Conservation (phyloP, 2,329 filamentous ascomycete genomes). For the Pleomassaria siparia region DNA sequence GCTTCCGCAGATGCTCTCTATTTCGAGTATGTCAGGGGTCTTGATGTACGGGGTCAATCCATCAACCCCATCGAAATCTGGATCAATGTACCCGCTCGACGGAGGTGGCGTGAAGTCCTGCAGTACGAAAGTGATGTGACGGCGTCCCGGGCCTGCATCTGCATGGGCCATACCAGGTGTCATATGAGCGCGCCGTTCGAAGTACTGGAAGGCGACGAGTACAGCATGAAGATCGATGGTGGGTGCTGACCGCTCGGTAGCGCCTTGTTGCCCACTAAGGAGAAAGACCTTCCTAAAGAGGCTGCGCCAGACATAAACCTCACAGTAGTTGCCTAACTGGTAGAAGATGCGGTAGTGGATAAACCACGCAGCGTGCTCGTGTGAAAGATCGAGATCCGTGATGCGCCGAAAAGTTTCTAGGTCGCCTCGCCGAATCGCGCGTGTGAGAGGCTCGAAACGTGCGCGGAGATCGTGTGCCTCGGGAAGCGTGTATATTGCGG, state of each 20-base stretch:
- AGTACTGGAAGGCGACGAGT: slow-evolving; percentile 62
- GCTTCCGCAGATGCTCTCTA: slow-evolving; percentile 77
- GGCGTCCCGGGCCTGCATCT: slow-evolving; percentile 37
- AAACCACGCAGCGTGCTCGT: slow-evolving; percentile 61
- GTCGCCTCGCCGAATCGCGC: slow-evolving; percentile 72
- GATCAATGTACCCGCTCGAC: slow-evolving; percentile 43
- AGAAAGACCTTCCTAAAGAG: slow-evolving; percentile 77
- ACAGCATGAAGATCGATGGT: slow-evolving; percentile 74
- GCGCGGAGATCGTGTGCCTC: slow-evolving; percentile 67
- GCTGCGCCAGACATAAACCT: slow-evolving; percentile 81
- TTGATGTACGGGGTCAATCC: slow-evolving; percentile 32
- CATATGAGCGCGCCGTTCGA: slow-evolving; percentile 58
- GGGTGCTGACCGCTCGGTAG: slow-evolving; percentile 63
- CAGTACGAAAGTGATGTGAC: slow-evolving; percentile 48
- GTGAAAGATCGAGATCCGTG: slow-evolving; percentile 50
- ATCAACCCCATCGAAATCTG: slow-evolving; percentile 47
- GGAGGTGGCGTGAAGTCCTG: slow-evolving; percentile 54
- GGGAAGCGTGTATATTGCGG: slow-evolving; percentile 65
- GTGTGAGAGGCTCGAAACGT: slow-evolving; percentile 72
- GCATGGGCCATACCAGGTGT: slow-evolving; percentile 29
- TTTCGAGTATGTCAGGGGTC: slow-evolving; percentile 59
- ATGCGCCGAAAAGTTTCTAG: slow-evolving; percentile 72
- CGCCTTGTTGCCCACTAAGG: slow-evolving; percentile 71
- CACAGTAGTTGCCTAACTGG: slow-evolving; percentile 73
- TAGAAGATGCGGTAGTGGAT: slow-evolving; percentile 74